A percentile compares a stretch with the other conserved stretches of the same genome.
These are phyloP conservation scores for Sporisorium exsertum DNA, from an alignment of 1,284 basidiomycete species.

Conservation along the genomic window DNA sequence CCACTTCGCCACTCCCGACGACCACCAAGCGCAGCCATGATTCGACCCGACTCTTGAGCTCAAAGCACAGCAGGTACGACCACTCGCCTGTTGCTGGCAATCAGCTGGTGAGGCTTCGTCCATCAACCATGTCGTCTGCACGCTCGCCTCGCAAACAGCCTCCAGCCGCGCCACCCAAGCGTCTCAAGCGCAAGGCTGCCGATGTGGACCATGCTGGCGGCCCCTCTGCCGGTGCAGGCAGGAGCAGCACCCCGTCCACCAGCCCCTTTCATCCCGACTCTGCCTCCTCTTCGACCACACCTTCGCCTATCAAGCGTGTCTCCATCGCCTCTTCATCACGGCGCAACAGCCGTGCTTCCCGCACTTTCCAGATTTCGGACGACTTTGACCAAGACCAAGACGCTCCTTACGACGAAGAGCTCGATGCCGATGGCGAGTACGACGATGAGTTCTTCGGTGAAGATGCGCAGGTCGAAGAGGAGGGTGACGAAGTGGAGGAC, in stretches of 20 bases:
- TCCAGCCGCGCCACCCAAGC: slow-evolving; percentile 7
- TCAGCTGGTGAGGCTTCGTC: not conserved
- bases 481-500: not conserved
- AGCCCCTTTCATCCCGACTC: slow-evolving; percentile 8
- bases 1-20: not conserved
- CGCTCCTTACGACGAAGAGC: slow-evolving; percentile 29
- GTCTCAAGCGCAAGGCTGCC: slow-evolving; percentile 27
- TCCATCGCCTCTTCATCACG: slow-evolving; percentile 9
- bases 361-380: slow-evolving; percentile 29
- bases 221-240: not conserved
- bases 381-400: slow-evolving; percentile 21
- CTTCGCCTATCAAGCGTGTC: slow-evolving; percentile 17
- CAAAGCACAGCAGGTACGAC: not conserved
- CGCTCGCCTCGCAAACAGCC: slow-evolving; percentile 18
- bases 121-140: slow-evolving; percentile 15
- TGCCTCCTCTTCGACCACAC: slow-evolving; percentile 13
- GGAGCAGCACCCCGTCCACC: slow-evolving; percentile 6
- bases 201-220: not conserved
- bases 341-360: slow-evolving; percentile 19
- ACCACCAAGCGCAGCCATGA: slow-evolving; percentile 17
- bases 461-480: slow-evolving; percentile 18
- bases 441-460: slow-evolving; percentile 27
- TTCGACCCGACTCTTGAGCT: not conserved
- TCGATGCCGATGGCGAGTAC: slow-evolving; percentile 33
- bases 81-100: not conserved